Base-by-base conservation (phyloP, 495 filamentous ascomycete genomes). In the Podospora australis region DNA sequence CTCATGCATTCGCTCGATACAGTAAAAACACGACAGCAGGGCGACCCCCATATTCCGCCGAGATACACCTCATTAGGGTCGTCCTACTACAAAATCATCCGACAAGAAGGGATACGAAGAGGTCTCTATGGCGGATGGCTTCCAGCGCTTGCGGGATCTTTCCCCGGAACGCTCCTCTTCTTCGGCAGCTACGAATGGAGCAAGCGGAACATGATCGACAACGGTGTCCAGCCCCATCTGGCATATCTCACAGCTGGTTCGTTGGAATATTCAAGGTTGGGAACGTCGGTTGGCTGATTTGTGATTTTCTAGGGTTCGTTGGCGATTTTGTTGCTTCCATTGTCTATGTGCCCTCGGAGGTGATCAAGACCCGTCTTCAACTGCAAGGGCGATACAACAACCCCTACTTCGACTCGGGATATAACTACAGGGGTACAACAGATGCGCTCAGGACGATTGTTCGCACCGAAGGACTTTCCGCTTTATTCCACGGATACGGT, bases 1-100 rank as follows among this genome's bases (percentile, higher is more conserved):
- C 72, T 98, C 50, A 97, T 98, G 94, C 92, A 98, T 67, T 96
- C 91, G 38, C 78, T 98, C 64, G 92, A 98, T 70, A 98, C 92
- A 6, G 92, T 98, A 46, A 98, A 98, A 69, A 98, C 92, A n/a
- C 79, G 92, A 44, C 92, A 97, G 67, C 92, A 98, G 70, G 92
- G 92, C 57, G 94, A 96, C 59, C 89, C 90, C 24, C 82, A 87
- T 56, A 77, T 92, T 40, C 92, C 91, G 14, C 86, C 91, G 1
- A 91, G 86, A 67, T 97, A 97, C 67, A 82, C 86, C 1, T 89
- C 88, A 17, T 82, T 96, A 68, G 83, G 84, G 19, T 82, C 84
- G 19, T 90, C 91, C 4, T 98, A 97, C 70, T 74, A 82, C 57
- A 96, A 84, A 1, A 98, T 98, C 52, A 86, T 86, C 59, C 80